Evolutionary conservation across 495 filamentous ascomycete species (phyloP).

Genomic region (Podospora anserina): DNA sequence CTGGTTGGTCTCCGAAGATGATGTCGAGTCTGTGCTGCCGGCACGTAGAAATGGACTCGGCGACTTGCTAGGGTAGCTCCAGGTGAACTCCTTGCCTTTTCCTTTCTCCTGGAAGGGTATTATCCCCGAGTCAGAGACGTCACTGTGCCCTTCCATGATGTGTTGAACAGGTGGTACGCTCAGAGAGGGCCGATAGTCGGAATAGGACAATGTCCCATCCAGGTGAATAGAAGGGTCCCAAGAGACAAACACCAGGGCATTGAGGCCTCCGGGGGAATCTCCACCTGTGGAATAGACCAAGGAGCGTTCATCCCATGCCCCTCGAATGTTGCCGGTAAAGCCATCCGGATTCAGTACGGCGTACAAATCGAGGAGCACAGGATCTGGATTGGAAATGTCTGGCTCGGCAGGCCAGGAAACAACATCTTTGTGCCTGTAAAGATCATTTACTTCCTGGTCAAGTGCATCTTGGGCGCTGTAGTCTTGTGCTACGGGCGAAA

Average conservation of each 20-base stretch:
- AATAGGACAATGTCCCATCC: slow-evolving; percentile 21
- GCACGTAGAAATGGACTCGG: slow-evolving; percentile 3
- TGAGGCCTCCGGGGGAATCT: slow-evolving; percentile 36
- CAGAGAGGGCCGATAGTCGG: slow-evolving; percentile 7
- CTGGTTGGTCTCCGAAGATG: neutral
- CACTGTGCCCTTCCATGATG: slow-evolving; percentile 7
- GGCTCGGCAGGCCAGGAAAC: slow-evolving; percentile 59
- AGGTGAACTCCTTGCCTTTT: slow-evolving; percentile 14
- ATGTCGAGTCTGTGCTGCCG: neutral
- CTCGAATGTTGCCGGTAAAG: slow-evolving; percentile 47
- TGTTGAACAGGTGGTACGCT: neutral
- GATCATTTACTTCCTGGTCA: slow-evolving; percentile 34
- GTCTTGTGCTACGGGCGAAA: neutral
- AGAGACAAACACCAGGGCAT: slow-evolving; percentile 57
- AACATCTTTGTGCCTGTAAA: slow-evolving; percentile 51
- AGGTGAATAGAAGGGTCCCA: slow-evolving; percentile 55
- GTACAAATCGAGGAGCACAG: slow-evolving; percentile 46
- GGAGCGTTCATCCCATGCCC: slow-evolving; percentile 60
- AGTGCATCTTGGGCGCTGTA: slow-evolving; percentile 12
- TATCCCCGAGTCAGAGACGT: slow-evolving; percentile 6
- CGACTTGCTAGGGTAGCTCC: neutral
- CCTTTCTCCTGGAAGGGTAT: slow-evolving; percentile 16
- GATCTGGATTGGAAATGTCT: slow-evolving; percentile 29
- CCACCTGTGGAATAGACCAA: slow-evolving; percentile 52
- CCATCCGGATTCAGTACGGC: slow-evolving; percentile 56